phyloP scores from a whole-genome alignment of 129 eudicot genomes.

The Arctium lappa region DNA sequence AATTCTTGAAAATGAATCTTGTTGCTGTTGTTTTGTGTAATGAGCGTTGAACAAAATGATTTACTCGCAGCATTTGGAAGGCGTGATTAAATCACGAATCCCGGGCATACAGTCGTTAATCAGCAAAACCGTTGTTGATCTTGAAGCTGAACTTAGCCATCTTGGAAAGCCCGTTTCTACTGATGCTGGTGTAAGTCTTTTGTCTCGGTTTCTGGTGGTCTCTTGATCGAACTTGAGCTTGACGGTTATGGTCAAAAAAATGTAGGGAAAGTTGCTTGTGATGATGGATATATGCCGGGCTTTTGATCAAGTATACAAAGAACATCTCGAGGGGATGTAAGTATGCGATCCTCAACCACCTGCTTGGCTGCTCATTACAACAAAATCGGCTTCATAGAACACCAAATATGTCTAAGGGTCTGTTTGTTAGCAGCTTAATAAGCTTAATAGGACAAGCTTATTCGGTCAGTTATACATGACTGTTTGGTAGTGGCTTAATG shows the following conservation, averaged over 20 bases:
- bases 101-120: conserved; percentile 42
- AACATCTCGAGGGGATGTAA: conserved; percentile 53
- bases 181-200: conserved; percentile 44
- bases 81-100: conserved; percentile 46
- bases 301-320: conserved; percentile 48
- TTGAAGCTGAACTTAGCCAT: conserved; percentile 42
- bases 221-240: not conserved
- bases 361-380: not conserved
- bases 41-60: not conserved
- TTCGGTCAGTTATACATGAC: too few relatives aligned
- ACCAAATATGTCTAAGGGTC: not conserved
- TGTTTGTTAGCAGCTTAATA: too few relatives aligned
- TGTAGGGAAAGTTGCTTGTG: conserved; percentile 38
- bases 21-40: not conserved
- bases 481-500: too few relatives aligned
- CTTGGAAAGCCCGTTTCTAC: conserved; percentile 47
- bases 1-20: not conserved
- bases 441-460: too few relatives aligned
- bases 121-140: conserved; percentile 40
- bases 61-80: conserved; percentile 48
- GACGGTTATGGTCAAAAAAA: not conserved
- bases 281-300: conserved; percentile 52
- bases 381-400: not conserved
- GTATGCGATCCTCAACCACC: not conserved
- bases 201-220: not conserved